Evolutionary conservation across 805 yeast species (phyloP).

Genomic region (Candida tammaniensis): DNA sequence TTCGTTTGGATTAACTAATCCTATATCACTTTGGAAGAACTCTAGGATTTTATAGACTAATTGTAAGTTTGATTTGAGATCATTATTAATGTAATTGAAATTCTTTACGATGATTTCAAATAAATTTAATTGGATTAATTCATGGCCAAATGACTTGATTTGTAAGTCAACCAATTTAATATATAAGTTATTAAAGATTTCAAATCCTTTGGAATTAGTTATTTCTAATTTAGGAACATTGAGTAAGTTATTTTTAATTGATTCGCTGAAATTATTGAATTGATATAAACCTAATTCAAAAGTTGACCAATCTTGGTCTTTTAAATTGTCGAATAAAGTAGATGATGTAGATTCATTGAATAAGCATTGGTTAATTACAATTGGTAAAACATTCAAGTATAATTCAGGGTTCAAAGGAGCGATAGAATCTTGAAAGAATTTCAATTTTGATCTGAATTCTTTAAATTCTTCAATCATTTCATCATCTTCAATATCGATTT

Average conservation of each 20-base stretch:
- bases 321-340: slow-evolving; percentile 10
- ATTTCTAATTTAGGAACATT: slow-evolving; percentile 66
- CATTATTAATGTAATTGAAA: slow-evolving; percentile 54
- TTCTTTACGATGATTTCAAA: slow-evolving; percentile 86
- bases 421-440: slow-evolving; percentile 81
- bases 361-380: slow-evolving; percentile 54
- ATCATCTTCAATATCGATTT: slow-evolving; percentile 47
- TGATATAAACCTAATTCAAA: slow-evolving; percentile 86
- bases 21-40: slow-evolving; percentile 75
- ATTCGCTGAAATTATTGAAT: slow-evolving; percentile 74
- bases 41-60: slow-evolving; percentile 64
- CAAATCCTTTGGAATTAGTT: slow-evolving; percentile 57
- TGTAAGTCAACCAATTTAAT: slow-evolving; percentile 49
- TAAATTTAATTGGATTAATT: slow-evolving; percentile 75
- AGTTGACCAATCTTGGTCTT: slow-evolving; percentile 65
- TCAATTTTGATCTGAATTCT: slow-evolving; percentile 73
- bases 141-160: slow-evolving; percentile 57
- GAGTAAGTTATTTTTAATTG: slow-evolving; percentile 73
- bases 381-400: slow-evolving; percentile 56
- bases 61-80: slow-evolving; percentile 11
- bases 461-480: slow-evolving; percentile 75
- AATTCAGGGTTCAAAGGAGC: slow-evolving; percentile 54
- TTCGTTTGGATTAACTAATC: slow-evolving; percentile 70
- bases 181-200: slow-evolving; percentile 60
- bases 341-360: slow-evolving; percentile 15